Evolutionary conservation across 2,329 filamentous ascomycete genomes (phyloP), one percentile per base, ranked within the genome.

Genomic region (Fusarium pininemorale): DNA sequence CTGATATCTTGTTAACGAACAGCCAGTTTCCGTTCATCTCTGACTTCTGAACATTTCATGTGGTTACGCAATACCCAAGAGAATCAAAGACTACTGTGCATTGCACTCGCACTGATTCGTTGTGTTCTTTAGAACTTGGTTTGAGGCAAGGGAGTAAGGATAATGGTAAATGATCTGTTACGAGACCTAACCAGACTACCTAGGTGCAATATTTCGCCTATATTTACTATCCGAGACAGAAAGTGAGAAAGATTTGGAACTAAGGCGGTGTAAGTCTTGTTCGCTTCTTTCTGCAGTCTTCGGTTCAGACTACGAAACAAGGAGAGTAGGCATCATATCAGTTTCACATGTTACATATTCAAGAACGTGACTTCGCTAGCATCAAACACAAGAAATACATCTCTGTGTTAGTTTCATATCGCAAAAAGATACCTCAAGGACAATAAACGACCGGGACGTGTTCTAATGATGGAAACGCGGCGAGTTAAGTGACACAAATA

Each of bases 141-240:
- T n/a, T 6, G 2, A n/a, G 39, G 39, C 15, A n/a, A n/a, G 1
- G 14, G 8, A 14, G 39, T n/a, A 15, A 6, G 39, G 39, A 42
- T 3, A 6, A 15, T 6, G 13, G 5, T 15, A 22, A 15, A 41
- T n/a, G 14, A 42, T n/a, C 1, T 45, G 12, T 45, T 26, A 6
- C 16, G 16, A 3, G 12, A 4, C 42, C 24, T 24, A 3, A 0
- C 4, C 7, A 1, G 15, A 24, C 15, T 44, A 12, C 6, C 15
- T 0, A 24, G 15, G 42, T 11, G 24, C 5, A 15, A 7, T 7
- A 47, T 7, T 15, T 8, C 12, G 12, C 24, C 13, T 15, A 0
- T 20, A 8, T 28, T 47, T 47, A 18, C 2, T 28, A 6, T 4
- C 0, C 0, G 24, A 22, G 18, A 15, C 18, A 12, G 4, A 47